These are phyloP conservation scores for Blastobotrys buckinghamii DNA, from an alignment of 1,139 yeast species.

Conservation along the genomic window DNA sequence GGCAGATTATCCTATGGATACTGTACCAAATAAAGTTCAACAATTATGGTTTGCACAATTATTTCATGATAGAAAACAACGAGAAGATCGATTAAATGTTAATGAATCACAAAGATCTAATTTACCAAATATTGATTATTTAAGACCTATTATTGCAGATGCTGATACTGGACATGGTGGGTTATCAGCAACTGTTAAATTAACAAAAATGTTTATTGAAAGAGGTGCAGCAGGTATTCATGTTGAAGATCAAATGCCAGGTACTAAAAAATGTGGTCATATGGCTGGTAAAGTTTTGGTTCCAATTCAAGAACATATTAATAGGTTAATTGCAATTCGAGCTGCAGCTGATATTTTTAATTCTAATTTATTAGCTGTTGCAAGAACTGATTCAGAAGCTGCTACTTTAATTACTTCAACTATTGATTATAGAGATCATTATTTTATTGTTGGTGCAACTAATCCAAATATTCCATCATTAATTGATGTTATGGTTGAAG, in stretches of 20 bases:
- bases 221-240: conserved; percentile 99
- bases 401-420: conserved; percentile 92
- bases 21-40: conserved; percentile 97
- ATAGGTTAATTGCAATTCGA: conserved; percentile 88
- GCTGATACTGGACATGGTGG: conserved; percentile 99
- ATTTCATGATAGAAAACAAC: conserved; percentile 95
- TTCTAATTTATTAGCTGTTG: conserved; percentile 77
- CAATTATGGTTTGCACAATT: conserved; percentile 95
- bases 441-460: conserved; percentile 84
- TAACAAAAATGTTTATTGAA: conserved; percentile 94
- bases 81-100: conserved; percentile 68
- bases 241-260: conserved; percentile 98
- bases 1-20: conserved; percentile 98
- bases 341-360: conserved; percentile 94
- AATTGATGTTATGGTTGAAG: conserved; percentile 72
- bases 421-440: conserved; percentile 92
- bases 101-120: conserved; percentile 60
- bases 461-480: conserved; percentile 74
- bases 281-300: conserved; percentile 98
- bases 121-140: conserved; percentile 59
- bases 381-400: conserved; percentile 96
- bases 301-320: conserved; percentile 95
- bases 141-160: conserved; percentile 94
- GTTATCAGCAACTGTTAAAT: conserved; percentile 88
- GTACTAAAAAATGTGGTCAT: conserved; percentile 96